These are phyloP conservation scores for Crucibulum laeve DNA, from an alignment of 768 basidiomycete species.

Conservation along the genomic window DNA sequence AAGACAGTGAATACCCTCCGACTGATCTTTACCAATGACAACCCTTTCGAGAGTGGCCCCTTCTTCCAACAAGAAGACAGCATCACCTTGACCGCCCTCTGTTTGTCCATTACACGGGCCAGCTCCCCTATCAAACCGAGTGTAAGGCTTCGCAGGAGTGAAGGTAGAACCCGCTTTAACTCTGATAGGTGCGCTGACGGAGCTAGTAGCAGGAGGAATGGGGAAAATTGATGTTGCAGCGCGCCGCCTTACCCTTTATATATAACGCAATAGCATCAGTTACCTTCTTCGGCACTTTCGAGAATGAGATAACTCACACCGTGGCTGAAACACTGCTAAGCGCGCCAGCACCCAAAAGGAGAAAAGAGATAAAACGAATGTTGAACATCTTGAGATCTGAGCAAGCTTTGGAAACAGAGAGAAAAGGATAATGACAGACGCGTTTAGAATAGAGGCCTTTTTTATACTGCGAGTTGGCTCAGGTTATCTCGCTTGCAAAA, in stretches of 20 bases:
- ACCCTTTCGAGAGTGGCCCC: slow-evolving; percentile 35
- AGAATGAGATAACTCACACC: too few species aligned
- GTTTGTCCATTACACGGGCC: slow-evolving; percentile 30
- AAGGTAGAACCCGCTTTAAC: slow-evolving; percentile 27
- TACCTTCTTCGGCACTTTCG: too few species aligned
- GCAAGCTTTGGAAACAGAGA: too few species aligned
- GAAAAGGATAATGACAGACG: too few species aligned
- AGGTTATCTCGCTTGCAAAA: too few species aligned
- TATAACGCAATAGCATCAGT: too few species aligned
- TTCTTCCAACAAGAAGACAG: slow-evolving; percentile 35
- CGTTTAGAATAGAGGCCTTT: too few species aligned
- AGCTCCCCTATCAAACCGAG: slow-evolving; percentile 32
- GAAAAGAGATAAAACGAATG: too few species aligned
- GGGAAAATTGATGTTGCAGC: slow-evolving; percentile 30
- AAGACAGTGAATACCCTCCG: slow-evolving; percentile 36
- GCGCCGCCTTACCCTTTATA: slow-evolving; percentile 24
- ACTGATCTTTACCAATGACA: slow-evolving; percentile 34
- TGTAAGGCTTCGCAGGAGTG: slow-evolving; percentile 26
- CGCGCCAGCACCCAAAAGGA: too few species aligned
- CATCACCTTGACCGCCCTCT: slow-evolving; percentile 34
- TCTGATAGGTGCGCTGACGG: slow-evolving; percentile 26
- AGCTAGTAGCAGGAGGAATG: slow-evolving; percentile 25
- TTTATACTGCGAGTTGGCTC: too few species aligned
- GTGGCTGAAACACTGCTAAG: too few species aligned
- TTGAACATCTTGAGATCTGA: too few species aligned